Percentiles rank a stretch among this genome's conserved stretches.
Conservation (phyloP, 2,329 filamentous ascomycete species). For the Colletotrichum sublineola region DNA sequence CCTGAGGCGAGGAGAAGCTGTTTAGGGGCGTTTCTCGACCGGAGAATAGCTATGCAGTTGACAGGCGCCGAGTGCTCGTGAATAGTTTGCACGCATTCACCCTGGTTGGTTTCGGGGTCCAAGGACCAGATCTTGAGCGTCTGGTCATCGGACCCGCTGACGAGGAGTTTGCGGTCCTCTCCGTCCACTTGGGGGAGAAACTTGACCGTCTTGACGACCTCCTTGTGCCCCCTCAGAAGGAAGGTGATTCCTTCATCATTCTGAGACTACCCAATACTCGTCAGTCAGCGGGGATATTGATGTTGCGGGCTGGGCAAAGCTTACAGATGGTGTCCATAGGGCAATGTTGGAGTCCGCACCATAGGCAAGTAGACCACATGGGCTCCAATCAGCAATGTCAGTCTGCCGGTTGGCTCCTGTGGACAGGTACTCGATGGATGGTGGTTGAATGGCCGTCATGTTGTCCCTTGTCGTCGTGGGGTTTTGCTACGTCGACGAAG, state of each 20-base stretch:
- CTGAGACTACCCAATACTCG: conserved; percentile 18
- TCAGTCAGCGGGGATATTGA: neutral
- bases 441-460: conserved; percentile 47
- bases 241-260: conserved; percentile 68
- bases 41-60: conserved; percentile 72
- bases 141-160: conserved; percentile 87
- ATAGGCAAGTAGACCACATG: conserved; percentile 81
- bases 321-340: conserved; percentile 78
- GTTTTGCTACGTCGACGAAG: conserved; percentile 41
- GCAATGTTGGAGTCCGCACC: conserved; percentile 91
- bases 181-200: conserved; percentile 72
- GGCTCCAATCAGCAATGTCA: conserved; percentile 89
- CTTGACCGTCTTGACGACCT: conserved; percentile 84
- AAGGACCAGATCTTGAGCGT: conserved; percentile 79
- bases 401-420: conserved; percentile 93
- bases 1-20: conserved; percentile 78
- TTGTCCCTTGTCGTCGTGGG: conserved; percentile 19
- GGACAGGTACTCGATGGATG: conserved; percentile 70
- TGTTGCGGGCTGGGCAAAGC: neutral
- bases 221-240: conserved; percentile 82
- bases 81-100: conserved; percentile 66
- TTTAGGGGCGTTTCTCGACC: conserved; percentile 46
- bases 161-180: conserved; percentile 67
- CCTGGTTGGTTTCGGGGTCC: conserved; percentile 45
- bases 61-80: conserved; percentile 80